phyloP scores from a whole-genome alignment of 164 flowering plant species.

The Macadamia tetraphylla region DNA sequence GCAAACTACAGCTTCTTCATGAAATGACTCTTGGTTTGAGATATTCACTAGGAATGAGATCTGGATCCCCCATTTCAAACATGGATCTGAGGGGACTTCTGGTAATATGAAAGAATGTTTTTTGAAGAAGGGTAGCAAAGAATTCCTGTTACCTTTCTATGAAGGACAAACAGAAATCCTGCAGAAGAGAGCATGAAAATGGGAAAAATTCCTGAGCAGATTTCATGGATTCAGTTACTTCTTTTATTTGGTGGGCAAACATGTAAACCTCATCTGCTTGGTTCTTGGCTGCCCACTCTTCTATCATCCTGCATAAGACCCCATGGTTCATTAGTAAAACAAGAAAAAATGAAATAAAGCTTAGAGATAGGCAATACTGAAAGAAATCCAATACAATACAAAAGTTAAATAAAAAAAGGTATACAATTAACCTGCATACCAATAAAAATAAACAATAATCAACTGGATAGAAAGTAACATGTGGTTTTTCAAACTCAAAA shows the following conservation, averaged over 20 bases:
- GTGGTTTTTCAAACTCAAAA: no score
- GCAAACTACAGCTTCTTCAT: conserved; percentile 36
- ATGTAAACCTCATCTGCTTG: conserved; percentile 29
- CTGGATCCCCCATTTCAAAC: conserved; percentile 39
- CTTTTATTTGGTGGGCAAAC: conserved; percentile 21
- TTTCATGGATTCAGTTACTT: conserved; percentile 19
- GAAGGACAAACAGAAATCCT: conserved; percentile 23
- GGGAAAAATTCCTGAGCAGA: conserved; percentile 18
- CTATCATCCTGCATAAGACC: conserved; percentile 21
- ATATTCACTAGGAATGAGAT: conserved; percentile 32
- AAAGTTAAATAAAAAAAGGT: background rate
- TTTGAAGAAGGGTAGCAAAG: background rate
- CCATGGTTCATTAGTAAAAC: background rate
- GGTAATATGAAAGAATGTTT: conserved; percentile 20
- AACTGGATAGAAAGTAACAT: no score
- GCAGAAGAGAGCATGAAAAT: conserved; percentile 21
- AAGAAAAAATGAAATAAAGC: background rate
- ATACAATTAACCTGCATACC: background rate
- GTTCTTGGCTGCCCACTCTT: conserved; percentile 25
- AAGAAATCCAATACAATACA: background rate
- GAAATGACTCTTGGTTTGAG: conserved; percentile 35
- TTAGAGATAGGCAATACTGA: background rate
- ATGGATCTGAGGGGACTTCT: conserved; percentile 34
- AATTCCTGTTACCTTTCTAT: conserved; percentile 15
- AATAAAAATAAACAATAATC: background rate